Percentiles rank a stretch among this genome's conserved stretches.
Conservation (phyloP, 2,329 filamentous ascomycete species). For the Xylaria sp. region DNA sequence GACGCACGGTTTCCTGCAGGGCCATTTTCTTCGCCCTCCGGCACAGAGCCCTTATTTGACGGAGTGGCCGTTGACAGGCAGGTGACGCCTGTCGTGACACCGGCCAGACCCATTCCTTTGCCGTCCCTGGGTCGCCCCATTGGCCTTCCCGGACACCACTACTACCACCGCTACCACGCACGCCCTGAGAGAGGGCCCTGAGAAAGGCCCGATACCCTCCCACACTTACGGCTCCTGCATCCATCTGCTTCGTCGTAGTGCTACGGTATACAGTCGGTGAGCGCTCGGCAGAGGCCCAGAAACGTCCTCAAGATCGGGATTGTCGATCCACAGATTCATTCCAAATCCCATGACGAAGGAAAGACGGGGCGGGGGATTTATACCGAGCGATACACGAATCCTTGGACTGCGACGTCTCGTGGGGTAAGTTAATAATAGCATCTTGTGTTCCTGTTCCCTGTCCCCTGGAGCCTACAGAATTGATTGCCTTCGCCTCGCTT, state of each 20-base stretch:
- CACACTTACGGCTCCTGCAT: slow-evolving; percentile 27
- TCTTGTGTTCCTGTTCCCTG: slow-evolving; percentile 3
- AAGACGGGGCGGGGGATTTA: slow-evolving; percentile 3
- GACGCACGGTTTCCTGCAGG: slow-evolving; percentile 7
- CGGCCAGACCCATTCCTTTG: slow-evolving; percentile 25
- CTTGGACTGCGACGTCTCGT: slow-evolving; percentile 8
- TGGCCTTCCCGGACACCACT: neutral
- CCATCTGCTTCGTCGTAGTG: slow-evolving; percentile 11
- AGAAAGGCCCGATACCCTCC: slow-evolving; percentile 34
- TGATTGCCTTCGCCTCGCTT: neutral
- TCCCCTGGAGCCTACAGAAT: neutral
- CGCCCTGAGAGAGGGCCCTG: slow-evolving; percentile 32
- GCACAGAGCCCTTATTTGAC: slow-evolving; percentile 24
- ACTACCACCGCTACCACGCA: slow-evolving; percentile 17
- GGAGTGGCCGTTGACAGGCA: slow-evolving; percentile 30
- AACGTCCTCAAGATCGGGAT: slow-evolving; percentile 20
- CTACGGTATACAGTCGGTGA: slow-evolving; percentile 14
- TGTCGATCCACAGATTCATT: slow-evolving; percentile 20
- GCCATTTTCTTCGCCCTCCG: slow-evolving; percentile 4
- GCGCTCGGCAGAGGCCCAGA: slow-evolving; percentile 18
- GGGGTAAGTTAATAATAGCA: slow-evolving; percentile 31
- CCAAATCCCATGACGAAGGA: slow-evolving; percentile 16
- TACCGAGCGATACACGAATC: slow-evolving; percentile 15
- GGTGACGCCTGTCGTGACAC: slow-evolving; percentile 37
- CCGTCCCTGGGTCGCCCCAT: slow-evolving; percentile 1